Base-by-base conservation (phyloP, 2,329 filamentous ascomycete species). In the Bertia moriformis region DNA sequence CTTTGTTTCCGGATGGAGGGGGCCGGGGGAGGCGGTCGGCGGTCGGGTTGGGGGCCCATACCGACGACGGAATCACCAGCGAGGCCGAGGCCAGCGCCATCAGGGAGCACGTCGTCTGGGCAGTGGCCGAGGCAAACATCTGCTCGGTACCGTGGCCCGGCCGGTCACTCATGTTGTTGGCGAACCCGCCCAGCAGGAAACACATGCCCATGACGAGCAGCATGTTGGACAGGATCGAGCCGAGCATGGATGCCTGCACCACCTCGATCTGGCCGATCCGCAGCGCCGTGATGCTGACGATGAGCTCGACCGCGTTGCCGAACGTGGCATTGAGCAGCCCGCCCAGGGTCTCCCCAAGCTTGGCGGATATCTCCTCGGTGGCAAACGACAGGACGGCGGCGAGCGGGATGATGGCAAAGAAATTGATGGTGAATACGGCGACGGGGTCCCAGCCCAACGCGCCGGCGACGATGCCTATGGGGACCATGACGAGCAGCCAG, bases 181-280 rank as follows among this genome's bases (percentile, higher is more conserved):
- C 66, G 43, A 86, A 62, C 20, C 83, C 83, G 40, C 83, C 83
- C 40, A 83, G 71, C 46, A 87, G 65, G 62, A 86, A 86, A 58
- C 81, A 86, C 68, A 83, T 84, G 49, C 82, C 81, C 54, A 87
- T 71, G 37, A 87, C 89, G 17, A 96, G 74, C 4, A 96, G 71
- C 46, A 95, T 79, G 59, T 96, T 96, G 47, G 89, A 95, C 27
- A 96, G 68, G 49, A 96, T 93, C 51, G 84, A 93, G 37, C 91
- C 89, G 22, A 96, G 77, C 88, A 96, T 96, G 46, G 86, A 93
- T 15, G 89, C 83, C 62, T 96, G 91, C n/a, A 96, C 89, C 46
- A 96, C 88, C 50, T 89, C 79, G 53, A 95, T 93, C 61, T 96
- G 83, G 45, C 78, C 76, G 49, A 91, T 77, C 46, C 68, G 75